Evolutionary conservation across 345 rosid genomes (phyloP).

Genomic region (Cardiospermum halicacabum): DNA sequence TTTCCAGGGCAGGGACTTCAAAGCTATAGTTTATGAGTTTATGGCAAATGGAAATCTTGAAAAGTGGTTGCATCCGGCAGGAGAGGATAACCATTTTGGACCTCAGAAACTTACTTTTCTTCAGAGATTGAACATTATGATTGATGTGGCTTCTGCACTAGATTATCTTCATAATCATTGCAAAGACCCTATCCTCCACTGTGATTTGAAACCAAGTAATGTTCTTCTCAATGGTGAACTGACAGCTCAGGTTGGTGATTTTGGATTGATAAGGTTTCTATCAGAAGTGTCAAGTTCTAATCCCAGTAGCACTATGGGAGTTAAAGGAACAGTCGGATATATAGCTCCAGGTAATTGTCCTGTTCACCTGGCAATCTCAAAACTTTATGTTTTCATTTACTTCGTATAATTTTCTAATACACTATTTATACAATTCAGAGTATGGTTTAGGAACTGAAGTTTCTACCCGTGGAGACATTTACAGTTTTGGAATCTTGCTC

Average conservation of each 20-base stretch:
- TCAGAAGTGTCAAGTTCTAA: no score
- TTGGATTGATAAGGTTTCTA: constrained; percentile 14
- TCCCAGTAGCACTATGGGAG: not conserved
- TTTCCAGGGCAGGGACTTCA: constrained; percentile 17
- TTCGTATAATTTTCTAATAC: no score
- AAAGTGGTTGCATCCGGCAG: no score
- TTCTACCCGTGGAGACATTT: not conserved
- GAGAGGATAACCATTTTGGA: not conserved
- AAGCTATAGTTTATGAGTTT: no score
- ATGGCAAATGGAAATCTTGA: no score
- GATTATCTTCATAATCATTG: constrained; percentile 5
- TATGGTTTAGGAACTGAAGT: not conserved
- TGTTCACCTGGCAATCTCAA: no score
- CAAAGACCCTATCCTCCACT: not conserved
- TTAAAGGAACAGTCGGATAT: constrained; percentile 13
- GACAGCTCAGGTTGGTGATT: constrained; percentile 17
- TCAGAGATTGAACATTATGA: constrained; percentile 10
- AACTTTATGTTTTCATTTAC: not conserved
- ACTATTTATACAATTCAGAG: not conserved
- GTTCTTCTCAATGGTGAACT: constrained; percentile 12
- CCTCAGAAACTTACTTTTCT: not conserved
- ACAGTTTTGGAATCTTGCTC: not conserved
- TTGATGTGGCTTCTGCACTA: not conserved
- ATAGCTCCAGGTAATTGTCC: constrained; percentile 20
- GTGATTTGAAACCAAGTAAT: no score